Conservation (phyloP, 2,329 filamentous ascomycete genomes). For the Cadophora sp. region DNA sequence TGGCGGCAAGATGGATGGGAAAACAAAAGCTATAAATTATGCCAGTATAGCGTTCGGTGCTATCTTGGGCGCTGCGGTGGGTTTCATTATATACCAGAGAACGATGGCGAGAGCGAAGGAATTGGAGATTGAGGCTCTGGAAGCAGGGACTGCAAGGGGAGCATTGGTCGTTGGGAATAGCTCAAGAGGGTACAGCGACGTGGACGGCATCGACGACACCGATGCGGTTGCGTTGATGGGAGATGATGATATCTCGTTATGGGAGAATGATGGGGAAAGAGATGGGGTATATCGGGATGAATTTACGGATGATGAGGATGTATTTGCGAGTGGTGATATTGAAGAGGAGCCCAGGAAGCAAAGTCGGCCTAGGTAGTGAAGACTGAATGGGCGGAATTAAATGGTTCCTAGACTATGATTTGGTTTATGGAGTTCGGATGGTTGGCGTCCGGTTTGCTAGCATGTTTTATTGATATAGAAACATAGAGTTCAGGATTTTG, state of each 20-base stretch:
- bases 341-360: constrained; percentile 23
- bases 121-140: constrained; percentile 50
- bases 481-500: constrained; percentile 8
- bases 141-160: constrained; percentile 34
- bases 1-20: constrained; percentile 80
- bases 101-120: constrained; percentile 69
- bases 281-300: constrained; percentile 41
- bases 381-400: neutral
- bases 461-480: constrained; percentile 12
- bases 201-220: constrained; percentile 23
- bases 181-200: constrained; percentile 36
- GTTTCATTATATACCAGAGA: constrained; percentile 82
- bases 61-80: constrained; percentile 75
- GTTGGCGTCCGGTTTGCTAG: neutral
- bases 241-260: constrained; percentile 46
- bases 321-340: constrained; percentile 38
- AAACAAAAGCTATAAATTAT: constrained; percentile 84
- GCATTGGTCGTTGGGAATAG: constrained; percentile 18
- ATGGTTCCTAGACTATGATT: neutral
- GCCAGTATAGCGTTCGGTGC: constrained; percentile 77
- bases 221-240: constrained; percentile 43
- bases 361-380: neutral
- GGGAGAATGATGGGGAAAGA: constrained; percentile 39
- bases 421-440: constrained; percentile 6
- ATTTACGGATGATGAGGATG: constrained; percentile 42